A percentile compares a stretch with the other conserved stretches of the same genome.
Conservation (phyloP, 345 rosid genomes). For the Clausena lansium region DNA sequence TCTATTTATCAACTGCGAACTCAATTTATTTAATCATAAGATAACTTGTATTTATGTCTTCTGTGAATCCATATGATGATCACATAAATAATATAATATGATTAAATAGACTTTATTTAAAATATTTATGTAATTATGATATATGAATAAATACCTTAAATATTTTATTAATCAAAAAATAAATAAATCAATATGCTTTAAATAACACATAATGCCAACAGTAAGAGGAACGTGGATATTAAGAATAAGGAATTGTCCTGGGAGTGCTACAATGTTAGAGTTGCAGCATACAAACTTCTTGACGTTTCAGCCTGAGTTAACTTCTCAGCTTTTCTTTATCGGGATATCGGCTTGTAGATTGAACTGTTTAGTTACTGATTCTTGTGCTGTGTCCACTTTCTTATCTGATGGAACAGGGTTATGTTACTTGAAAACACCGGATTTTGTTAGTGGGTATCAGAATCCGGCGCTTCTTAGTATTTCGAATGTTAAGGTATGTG, state of each 20-base stretch:
- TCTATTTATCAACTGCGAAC: too few relatives aligned
- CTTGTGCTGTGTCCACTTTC: conserved; percentile 56
- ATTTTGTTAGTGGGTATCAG: conserved; percentile 49
- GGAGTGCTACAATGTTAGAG: conserved; percentile 45
- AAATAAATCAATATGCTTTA: too few relatives aligned
- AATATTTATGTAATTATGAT: too few relatives aligned
- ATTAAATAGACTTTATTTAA: too few relatives aligned
- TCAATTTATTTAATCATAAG: too few relatives aligned
- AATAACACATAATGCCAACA: too few relatives aligned
- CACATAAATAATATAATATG: too few relatives aligned
- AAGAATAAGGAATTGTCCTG: conserved; percentile 50
- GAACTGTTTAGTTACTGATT: conserved; percentile 44
- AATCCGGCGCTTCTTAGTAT: conserved; percentile 58
- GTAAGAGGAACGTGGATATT: too few relatives aligned
- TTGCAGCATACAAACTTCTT: conserved; percentile 51
- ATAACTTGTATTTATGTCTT: too few relatives aligned
- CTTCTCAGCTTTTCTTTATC: conserved; percentile 37
- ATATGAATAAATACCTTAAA: too few relatives aligned
- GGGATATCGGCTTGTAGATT: conserved; percentile 51
- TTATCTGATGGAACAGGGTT: conserved; percentile 57
- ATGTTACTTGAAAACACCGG: conserved; percentile 47
- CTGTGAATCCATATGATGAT: too few relatives aligned
- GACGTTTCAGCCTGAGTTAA: conserved; percentile 42
- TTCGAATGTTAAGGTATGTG: conserved; percentile 64
- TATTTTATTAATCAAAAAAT: too few relatives aligned